Evolutionary conservation across 805 yeast species (phyloP).

Genomic region (Candida railenensis): DNA sequence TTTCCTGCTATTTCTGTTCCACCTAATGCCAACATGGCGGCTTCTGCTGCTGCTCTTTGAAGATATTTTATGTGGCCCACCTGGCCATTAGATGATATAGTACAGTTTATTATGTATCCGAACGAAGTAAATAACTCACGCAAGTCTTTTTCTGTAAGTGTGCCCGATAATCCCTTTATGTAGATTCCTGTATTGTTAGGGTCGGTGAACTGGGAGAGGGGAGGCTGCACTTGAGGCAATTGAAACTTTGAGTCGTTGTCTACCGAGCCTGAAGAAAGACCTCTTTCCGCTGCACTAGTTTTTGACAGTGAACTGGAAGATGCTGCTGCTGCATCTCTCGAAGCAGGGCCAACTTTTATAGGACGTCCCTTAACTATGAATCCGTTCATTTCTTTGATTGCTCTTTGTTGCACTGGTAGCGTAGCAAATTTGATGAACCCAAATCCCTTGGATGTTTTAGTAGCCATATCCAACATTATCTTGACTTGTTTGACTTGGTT

Average conservation of each 20-base stretch:
- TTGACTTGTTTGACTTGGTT: constrained; percentile 70
- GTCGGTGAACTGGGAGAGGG: constrained; percentile 68
- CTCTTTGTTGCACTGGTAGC: constrained; percentile 66
- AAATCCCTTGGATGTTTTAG: constrained; percentile 77
- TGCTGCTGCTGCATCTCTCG: constrained; percentile 22
- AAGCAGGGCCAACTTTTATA: constrained; percentile 62
- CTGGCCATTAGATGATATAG: constrained; percentile 16
- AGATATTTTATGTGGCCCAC: constrained; percentile 26
- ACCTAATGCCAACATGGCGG: constrained; percentile 33
- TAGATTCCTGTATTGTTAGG: constrained; percentile 77
- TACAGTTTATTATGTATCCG: constrained; percentile 46
- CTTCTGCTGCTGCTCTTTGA: constrained; percentile 34
- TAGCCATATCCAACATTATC: constrained; percentile 70
- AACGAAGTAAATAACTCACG: constrained; percentile 59
- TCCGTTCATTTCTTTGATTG: constrained; percentile 82
- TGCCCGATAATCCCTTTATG: constrained; percentile 62
- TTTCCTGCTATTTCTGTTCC: constrained; percentile 29
- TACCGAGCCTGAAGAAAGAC: neutral
- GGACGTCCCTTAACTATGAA: constrained; percentile 68
- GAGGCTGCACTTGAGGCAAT: constrained; percentile 48
- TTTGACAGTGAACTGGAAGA: neutral
- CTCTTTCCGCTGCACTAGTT: neutral
- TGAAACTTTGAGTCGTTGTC: constrained; percentile 10
- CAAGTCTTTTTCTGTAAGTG: constrained; percentile 61
- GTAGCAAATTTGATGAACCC: constrained; percentile 82